A percentile compares a stretch with the other conserved stretches of the same genome.
phyloP scores from a whole-genome alignment of 1,139 yeast genomes.

The Saccharomyces hybrid region DNA sequence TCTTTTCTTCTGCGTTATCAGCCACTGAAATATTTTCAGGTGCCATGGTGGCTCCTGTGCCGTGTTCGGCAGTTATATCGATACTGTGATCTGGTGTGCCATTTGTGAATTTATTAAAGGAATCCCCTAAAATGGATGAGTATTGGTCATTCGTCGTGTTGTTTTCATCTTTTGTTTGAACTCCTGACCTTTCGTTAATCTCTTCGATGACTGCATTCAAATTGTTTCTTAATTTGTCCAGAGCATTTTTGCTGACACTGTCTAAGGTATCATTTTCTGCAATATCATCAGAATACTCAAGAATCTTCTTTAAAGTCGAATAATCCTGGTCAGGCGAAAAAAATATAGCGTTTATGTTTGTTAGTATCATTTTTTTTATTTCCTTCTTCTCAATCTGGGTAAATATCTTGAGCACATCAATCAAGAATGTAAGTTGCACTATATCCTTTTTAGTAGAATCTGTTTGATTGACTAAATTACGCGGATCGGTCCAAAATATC shows the following conservation, averaged over 20 bases:
- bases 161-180: constrained; percentile 13
- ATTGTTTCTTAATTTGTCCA: constrained; percentile 38
- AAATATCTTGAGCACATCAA: constrained; percentile 46
- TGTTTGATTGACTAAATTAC: constrained; percentile 48
- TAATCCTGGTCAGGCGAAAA: constrained; percentile 33
- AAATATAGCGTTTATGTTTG: constrained; percentile 44
- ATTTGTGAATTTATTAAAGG: constrained; percentile 10
- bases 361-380: constrained; percentile 48
- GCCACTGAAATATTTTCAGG: not conserved
- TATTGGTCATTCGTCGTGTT: constrained; percentile 21
- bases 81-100: constrained; percentile 13
- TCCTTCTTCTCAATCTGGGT: constrained; percentile 45
- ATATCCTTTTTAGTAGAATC: constrained; percentile 38
- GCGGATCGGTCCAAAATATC: constrained; percentile 82
- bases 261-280: constrained; percentile 34
- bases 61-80: constrained; percentile 9
- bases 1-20: constrained; percentile 11
- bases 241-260: constrained; percentile 38
- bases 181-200: constrained; percentile 13
- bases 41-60: not conserved
- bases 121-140: constrained; percentile 26
- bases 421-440: constrained; percentile 52
- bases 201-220: constrained; percentile 20
- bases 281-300: constrained; percentile 27
- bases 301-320: constrained; percentile 19